phyloP scores from a whole-genome alignment of 2,329 filamentous ascomycete genomes.

The Epichloe gansuensis region DNA sequence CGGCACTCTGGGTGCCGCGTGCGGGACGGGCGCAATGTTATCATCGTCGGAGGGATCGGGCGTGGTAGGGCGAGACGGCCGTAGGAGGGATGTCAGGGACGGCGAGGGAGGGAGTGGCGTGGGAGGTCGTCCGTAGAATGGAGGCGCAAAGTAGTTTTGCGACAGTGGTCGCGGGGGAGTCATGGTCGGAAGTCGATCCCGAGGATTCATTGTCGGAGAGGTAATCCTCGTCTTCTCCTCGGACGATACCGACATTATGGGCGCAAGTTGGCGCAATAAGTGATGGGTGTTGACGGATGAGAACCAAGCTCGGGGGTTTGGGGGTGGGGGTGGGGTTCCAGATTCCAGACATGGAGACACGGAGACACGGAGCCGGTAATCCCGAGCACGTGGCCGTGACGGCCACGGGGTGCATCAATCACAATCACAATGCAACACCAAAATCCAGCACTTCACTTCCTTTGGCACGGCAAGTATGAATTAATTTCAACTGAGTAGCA shows the following conservation, averaged over 20 bases:
- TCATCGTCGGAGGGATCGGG: slow-evolving; percentile 88
- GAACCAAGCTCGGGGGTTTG: background rate
- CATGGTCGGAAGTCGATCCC: slow-evolving; percentile 13
- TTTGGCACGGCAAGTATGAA: too few species aligned
- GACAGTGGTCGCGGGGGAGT: slow-evolving; percentile 33
- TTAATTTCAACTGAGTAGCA: too few species aligned
- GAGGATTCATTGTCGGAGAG: slow-evolving; percentile 21
- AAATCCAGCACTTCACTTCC: too few species aligned
- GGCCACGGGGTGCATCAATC: too few species aligned
- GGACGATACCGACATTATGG: slow-evolving; percentile 21
- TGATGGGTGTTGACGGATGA: background rate
- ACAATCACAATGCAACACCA: too few species aligned
- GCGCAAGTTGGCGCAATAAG: background rate
- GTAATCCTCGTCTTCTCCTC: slow-evolving; percentile 24
- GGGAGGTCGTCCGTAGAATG: slow-evolving; percentile 95
- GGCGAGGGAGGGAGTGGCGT: slow-evolving; percentile 88
- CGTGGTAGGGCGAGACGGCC: slow-evolving; percentile 83
- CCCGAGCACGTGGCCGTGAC: too few species aligned
- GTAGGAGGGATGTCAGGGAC: slow-evolving; percentile 80
- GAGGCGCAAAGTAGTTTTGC: slow-evolving; percentile 55
- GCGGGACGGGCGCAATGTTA: slow-evolving; percentile 69
- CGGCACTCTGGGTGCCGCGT: slow-evolving; percentile 85
- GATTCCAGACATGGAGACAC: too few species aligned
- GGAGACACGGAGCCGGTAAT: too few species aligned
- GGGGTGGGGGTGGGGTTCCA: too few species aligned